Evolutionary conservation across 2,329 filamentous ascomycete species (phyloP), one percentile per base, ranked within the genome.

Genomic region (Keithomyces neogunnii): DNA sequence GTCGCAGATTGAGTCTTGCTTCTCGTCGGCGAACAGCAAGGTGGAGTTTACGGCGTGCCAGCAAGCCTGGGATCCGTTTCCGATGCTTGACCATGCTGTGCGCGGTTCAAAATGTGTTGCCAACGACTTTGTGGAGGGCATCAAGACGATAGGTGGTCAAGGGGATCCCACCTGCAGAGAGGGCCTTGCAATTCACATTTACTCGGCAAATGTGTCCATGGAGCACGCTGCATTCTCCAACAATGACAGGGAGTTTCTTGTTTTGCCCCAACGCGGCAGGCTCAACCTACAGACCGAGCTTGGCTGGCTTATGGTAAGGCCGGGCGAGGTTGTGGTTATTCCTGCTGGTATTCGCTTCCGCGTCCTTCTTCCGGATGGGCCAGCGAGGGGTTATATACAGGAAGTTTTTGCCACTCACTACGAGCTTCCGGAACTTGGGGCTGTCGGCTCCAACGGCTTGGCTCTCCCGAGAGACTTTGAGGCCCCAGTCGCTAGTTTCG

Each of bases 281-380:
- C 70, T 88, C 2, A 79, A 86, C 56, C 82, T 87, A 45, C 82
- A 84, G 60, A 87, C 84, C 2, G 84, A 87, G 60, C 74, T 86
- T 13, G 84, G 84, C 4, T 74, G 73, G 30, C 63, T 86, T 0
- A 74, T 82, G 48, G 81, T 86, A 4, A 79, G 82, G 3, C 84
- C 82, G 0, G 82, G 82, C n/a, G 84, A 87, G 62, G 78, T 87
- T 33, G 77, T 74, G 47, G 76, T 87, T 13, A 81, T 88, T 28
- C 84, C 80, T 28, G 75, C 81, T 10, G 84, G 84, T n/a, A 73
- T 85, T 45, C 73, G 82, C 26, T 67, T 65, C 52, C 60, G 53
- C 26, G 60, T 66, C 26, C 49, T 55, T 0, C 58, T 67, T 0
- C 59, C 59, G 3, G 71, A 81, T 32, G 82, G 81, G 60, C 78